Evolutionary conservation across 257 asterid species (phyloP).

Genomic region (Coffea eugenioides): DNA sequence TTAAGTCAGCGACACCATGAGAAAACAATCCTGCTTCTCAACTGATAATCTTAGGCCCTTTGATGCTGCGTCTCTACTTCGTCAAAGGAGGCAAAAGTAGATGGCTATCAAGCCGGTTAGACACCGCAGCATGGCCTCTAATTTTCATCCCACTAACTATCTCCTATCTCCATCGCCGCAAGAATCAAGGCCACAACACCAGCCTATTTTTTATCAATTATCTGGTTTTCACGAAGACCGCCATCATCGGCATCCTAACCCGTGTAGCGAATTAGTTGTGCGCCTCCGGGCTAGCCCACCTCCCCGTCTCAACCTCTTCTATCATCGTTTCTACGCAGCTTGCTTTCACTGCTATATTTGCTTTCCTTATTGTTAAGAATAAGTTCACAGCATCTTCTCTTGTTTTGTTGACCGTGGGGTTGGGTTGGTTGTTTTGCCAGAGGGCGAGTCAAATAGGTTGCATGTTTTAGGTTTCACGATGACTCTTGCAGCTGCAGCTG

Average conservation of each 20-base stretch:
- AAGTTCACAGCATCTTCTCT: constrained; percentile 23
- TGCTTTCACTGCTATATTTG: constrained; percentile 26
- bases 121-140: constrained; percentile 34
- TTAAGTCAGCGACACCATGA: no score
- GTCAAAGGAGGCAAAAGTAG: constrained; percentile 23
- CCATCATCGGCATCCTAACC: constrained; percentile 18
- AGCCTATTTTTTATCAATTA: constrained; percentile 17
- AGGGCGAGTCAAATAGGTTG: constrained; percentile 23
- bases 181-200: constrained; percentile 2
- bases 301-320: background rate
- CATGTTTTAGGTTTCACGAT: constrained; percentile 12
- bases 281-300: background rate
- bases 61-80: constrained; percentile 30
- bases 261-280: constrained; percentile 15
- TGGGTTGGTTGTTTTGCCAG: constrained; percentile 25
- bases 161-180: constrained; percentile 22
- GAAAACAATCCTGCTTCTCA: constrained; percentile 13
- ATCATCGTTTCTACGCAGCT: constrained; percentile 26
- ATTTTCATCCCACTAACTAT: constrained; percentile 25
- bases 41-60: constrained; percentile 22
- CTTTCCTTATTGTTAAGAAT: constrained; percentile 30
- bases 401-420: constrained; percentile 24
- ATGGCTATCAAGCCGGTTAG: constrained; percentile 25
- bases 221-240: constrained; percentile 14
- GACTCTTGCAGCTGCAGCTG: no score